A percentile compares a stretch with the other conserved stretches of the same genome.
phyloP scores from a whole-genome alignment of 164 flowering plant genomes.

The Vitis vinifera region ASM3070453v1 NC_081806.1:17846501-17847000 shows the following conservation, averaged over 20 bases:
- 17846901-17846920: conserved; percentile 62
- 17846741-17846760: conserved; percentile 88
- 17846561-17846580: too few relatives aligned
- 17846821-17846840: conserved; percentile 71
- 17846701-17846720: conserved; percentile 37
- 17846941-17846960: conserved; percentile 61
- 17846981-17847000: background rate
- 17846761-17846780: conserved; percentile 67
- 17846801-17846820: conserved; percentile 94
- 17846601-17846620: background rate
- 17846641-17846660: conserved; percentile 2
- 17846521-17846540: too few relatives aligned
- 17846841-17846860: conserved; percentile 81
- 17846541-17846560: too few relatives aligned
- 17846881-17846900: conserved; percentile 90
- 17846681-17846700: background rate
- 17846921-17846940: conserved; percentile 53
- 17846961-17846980: background rate
- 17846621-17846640: background rate
- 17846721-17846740: conserved; percentile 81
- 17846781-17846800: conserved; percentile 60
- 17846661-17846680: background rate
- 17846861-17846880: conserved; percentile 80
- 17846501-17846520: too few relatives aligned
- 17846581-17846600: too few relatives aligned